Conservation (phyloP, 2,329 filamentous ascomycete species). For the Calonectria naviculata region DNA sequence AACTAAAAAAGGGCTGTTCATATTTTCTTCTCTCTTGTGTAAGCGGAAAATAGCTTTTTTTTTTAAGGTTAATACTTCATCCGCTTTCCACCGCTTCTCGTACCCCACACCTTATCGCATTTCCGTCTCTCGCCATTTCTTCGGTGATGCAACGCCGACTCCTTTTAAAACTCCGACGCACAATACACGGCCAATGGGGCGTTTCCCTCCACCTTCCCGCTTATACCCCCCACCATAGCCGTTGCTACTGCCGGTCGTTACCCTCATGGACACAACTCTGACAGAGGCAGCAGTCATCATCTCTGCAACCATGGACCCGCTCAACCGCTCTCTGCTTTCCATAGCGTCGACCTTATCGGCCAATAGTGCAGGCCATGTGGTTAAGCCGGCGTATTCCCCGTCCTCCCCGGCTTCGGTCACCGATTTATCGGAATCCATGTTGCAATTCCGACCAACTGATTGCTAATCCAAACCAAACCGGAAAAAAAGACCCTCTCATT, state of each 20-base stretch:
- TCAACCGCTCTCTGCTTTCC: neutral
- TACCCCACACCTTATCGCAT: neutral
- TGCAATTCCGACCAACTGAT: conserved; percentile 24
- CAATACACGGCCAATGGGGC: neutral
- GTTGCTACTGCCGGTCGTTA: conserved; percentile 8
- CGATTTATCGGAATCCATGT: conserved; percentile 15
- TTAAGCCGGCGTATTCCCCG: neutral
- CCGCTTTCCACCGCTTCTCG: neutral
- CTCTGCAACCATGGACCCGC: neutral
- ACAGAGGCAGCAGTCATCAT: neutral
- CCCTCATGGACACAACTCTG: neutral
- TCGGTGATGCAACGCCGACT: neutral
- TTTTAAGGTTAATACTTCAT: conserved; percentile 8
- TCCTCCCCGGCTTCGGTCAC: conserved; percentile 1
- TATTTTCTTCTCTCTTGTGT: neutral
- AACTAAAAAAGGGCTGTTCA: too few species aligned
- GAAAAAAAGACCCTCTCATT: neutral
- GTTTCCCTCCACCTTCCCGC: neutral
- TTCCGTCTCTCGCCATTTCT: neutral
- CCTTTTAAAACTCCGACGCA: neutral
- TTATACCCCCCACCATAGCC: neutral
- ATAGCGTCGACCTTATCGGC: neutral
- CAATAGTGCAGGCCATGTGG: neutral
- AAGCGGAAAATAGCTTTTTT: neutral
- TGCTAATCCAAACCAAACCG: conserved; percentile 13